phyloP scores from a whole-genome alignment of 73 alveolate genomes.

The Paramecium octaurelia region DNA sequence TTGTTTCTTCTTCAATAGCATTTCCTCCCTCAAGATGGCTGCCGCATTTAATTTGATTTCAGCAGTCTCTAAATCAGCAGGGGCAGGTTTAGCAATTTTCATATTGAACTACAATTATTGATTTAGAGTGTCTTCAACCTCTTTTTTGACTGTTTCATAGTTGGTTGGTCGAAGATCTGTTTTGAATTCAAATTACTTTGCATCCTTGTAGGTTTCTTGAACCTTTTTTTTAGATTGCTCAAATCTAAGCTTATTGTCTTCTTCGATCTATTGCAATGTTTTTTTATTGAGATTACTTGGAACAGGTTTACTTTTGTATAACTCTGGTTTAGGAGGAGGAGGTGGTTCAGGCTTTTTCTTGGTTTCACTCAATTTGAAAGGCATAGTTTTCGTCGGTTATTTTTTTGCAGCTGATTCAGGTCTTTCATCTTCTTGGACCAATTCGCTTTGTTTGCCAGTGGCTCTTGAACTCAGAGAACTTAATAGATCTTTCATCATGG shows the following conservation, averaged over 20 bases:
- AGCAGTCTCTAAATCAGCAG: constrained; percentile 82
- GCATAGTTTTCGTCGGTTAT: constrained; percentile 82
- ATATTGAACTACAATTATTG: constrained; percentile 72
- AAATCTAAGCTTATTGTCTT: constrained; percentile 71
- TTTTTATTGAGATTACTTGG: constrained; percentile 81
- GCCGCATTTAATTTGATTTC: constrained; percentile 93
- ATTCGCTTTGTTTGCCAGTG: constrained; percentile 67
- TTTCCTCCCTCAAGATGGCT: constrained; percentile 95
- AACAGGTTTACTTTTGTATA: constrained; percentile 78
- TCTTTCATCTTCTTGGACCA: constrained; percentile 58
- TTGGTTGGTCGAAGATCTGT: constrained; percentile 82
- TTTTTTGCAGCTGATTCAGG: constrained; percentile 72
- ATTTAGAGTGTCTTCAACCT: constrained; percentile 71
- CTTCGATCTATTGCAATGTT: constrained; percentile 80
- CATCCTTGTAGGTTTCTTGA: constrained; percentile 57
- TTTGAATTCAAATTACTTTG: constrained; percentile 71
- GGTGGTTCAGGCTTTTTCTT: constrained; percentile 88
- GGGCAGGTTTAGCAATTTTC: constrained; percentile 35
- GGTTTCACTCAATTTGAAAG: constrained; percentile 90
- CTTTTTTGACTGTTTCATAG: constrained; percentile 71
- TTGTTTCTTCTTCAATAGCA: constrained; percentile 69
- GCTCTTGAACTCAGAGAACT: constrained; percentile 72
- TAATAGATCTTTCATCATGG: constrained; percentile 64
- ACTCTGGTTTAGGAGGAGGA: constrained; percentile 81
- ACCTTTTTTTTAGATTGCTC: constrained; percentile 73